Conservation (phyloP, 1,284 basidiomycete species). For the Thecaphora thlaspeos region DNA sequence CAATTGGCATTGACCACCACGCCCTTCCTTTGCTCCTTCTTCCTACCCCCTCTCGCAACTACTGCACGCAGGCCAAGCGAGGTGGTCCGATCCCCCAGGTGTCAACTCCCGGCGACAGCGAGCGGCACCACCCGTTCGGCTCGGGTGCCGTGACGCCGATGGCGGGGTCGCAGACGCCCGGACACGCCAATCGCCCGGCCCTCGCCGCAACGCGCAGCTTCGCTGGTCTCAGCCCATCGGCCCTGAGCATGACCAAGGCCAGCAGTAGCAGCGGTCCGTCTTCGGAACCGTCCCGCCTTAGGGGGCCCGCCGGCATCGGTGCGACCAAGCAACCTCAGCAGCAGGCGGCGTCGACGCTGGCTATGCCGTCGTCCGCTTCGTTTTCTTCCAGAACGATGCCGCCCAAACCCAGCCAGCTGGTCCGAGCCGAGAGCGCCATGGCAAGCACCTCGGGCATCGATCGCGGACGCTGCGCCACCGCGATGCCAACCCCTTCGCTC, state of each 20-base stretch:
- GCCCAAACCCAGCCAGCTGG: conserved; percentile 3
- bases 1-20: too few relatives aligned
- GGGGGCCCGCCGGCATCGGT: conserved; percentile 18
- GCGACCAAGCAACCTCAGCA: conserved; percentile 4
- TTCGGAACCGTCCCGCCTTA: conserved; percentile 22
- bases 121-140: conserved; percentile 49
- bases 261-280: conserved; percentile 9
- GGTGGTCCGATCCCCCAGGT: conserved; percentile 23
- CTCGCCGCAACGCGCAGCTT: conserved; percentile 16
- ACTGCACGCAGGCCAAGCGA: conserved; percentile 45
- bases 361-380: too few relatives aligned
- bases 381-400: conserved; percentile 1
- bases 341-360: too few relatives aligned
- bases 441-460: conserved; percentile 36
- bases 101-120: conserved; percentile 26
- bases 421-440: conserved; percentile 23
- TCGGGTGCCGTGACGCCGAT: conserved; percentile 50
- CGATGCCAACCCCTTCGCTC: too few relatives aligned
- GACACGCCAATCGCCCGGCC: conserved; percentile 23
- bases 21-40: too few relatives aligned
- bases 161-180: conserved; percentile 40
- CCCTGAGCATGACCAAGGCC: conserved; percentile 39
- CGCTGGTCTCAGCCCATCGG: conserved; percentile 6
- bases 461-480: conserved; percentile 7
- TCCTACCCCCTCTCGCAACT: too few relatives aligned